Conservation (phyloP, 805 yeast species). For the Kregervanrija fluxuum region DNA sequence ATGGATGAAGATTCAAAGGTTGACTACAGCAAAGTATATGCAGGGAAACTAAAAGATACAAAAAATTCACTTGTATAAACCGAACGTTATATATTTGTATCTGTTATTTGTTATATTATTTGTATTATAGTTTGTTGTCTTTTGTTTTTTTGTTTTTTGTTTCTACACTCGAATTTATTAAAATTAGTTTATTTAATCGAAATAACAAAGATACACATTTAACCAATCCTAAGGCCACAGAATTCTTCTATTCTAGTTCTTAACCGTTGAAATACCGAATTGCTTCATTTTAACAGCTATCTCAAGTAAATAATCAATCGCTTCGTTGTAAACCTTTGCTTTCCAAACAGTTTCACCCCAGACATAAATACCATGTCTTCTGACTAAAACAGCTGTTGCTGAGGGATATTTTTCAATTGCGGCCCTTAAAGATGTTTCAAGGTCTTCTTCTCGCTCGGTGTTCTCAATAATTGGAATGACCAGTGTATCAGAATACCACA, state of each 20-base stretch:
- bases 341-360: conserved; percentile 94
- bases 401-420: conserved; percentile 68
- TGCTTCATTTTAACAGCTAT: conserved; percentile 77
- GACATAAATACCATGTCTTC: conserved; percentile 93
- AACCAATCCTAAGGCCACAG: background rate
- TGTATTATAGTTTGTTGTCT: too few species aligned
- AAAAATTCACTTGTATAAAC: conserved; percentile 20
- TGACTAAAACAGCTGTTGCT: conserved; percentile 79
- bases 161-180: too few species aligned
- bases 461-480: conserved; percentile 88
- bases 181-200: too few species aligned
- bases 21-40: conserved; percentile 32
- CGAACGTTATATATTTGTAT: background rate
- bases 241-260: conserved; percentile 9
- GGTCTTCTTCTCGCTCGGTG: conserved; percentile 80
- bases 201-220: background rate
- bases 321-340: conserved; percentile 89
- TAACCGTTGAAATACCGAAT: conserved; percentile 51
- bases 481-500: conserved; percentile 67
- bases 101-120: too few species aligned
- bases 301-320: conserved; percentile 82
- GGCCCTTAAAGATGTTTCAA: conserved; percentile 55
- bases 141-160: too few species aligned
- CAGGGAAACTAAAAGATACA: conserved; percentile 22
- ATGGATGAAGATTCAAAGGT: conserved; percentile 31